Percentiles rank a stretch among this genome's conserved stretches.
Evolutionary conservation across 352 stramenopile species (phyloP).

Genomic region (Globisporangium paddicum): DNA sequence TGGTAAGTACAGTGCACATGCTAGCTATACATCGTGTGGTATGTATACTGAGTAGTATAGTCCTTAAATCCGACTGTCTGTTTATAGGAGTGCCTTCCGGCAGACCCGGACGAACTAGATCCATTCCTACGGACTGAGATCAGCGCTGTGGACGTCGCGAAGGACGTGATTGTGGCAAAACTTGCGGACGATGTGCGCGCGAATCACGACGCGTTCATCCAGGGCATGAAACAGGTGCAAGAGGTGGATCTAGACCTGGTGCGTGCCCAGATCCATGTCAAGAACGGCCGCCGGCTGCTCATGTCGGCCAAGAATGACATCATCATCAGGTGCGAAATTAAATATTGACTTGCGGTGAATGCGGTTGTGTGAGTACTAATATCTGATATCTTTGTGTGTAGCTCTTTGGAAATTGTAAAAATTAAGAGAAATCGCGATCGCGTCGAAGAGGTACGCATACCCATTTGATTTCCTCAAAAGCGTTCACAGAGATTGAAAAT

Average conservation of each 20-base stretch:
- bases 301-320: constrained; percentile 68
- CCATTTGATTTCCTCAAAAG: neutral
- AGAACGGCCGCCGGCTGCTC: constrained; percentile 75
- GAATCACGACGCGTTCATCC: constrained; percentile 76
- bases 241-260: constrained; percentile 84
- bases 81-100: constrained; percentile 58
- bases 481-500: neutral
- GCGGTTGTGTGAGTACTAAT: neutral
- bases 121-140: constrained; percentile 79
- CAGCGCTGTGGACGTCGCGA: constrained; percentile 73
- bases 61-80: neutral
- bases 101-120: constrained; percentile 39
- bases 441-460: constrained; percentile 44
- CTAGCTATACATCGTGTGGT: too few species aligned
- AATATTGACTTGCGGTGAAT: neutral
- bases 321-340: constrained; percentile 41
- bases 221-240: constrained; percentile 86
- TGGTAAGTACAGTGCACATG: constrained; percentile 32
- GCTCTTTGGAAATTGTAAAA: constrained; percentile 80
- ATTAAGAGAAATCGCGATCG: constrained; percentile 77
- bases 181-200: constrained; percentile 80
- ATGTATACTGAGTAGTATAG: neutral
- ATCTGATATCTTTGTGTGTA: constrained; percentile 14
- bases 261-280: constrained; percentile 83
- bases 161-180: constrained; percentile 66